Evolutionary conservation across 164 flowering plant species (phyloP).

Genomic region (Dillenia suffruticosa): DNA sequence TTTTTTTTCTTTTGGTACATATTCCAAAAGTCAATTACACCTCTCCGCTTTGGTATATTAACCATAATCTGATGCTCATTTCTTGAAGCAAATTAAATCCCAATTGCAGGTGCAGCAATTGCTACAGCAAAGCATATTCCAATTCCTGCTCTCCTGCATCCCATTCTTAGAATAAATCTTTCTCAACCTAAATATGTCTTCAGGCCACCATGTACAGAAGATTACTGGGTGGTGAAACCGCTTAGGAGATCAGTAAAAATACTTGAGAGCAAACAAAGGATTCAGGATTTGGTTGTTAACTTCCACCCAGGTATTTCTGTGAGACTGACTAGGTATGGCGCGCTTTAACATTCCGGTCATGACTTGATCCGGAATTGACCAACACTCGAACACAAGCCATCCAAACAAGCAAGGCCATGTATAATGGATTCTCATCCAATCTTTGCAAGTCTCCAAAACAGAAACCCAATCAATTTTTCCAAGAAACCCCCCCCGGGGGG

Average conservation of each 20-base stretch:
- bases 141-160: slow-evolving; percentile 81
- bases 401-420: slow-evolving; percentile 77
- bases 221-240: slow-evolving; percentile 73
- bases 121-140: slow-evolving; percentile 72
- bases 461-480: slow-evolving; percentile 55
- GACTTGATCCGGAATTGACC: slow-evolving; percentile 75
- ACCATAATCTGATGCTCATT: slow-evolving; percentile 39
- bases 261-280: slow-evolving; percentile 91
- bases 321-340: slow-evolving; percentile 52
- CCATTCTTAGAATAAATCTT: slow-evolving; percentile 84
- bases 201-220: slow-evolving; percentile 63
- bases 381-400: slow-evolving; percentile 63
- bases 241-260: slow-evolving; percentile 83
- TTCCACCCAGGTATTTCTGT: slow-evolving; percentile 84
- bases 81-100: slow-evolving; percentile 61
- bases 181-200: slow-evolving; percentile 64
- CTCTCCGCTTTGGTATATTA: slow-evolving; percentile 70
- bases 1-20: too few relatives aligned
- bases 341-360: slow-evolving; percentile 84
- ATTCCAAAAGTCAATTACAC: slow-evolving; percentile 84
- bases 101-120: slow-evolving; percentile 73
- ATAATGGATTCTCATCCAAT: slow-evolving; percentile 77
- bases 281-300: slow-evolving; percentile 91
- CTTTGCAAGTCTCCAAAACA: slow-evolving; percentile 40
- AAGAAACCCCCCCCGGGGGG: slow-evolving; percentile 12